A percentile compares a stretch with the other conserved stretches of the same genome.
Conservation (phyloP, 345 rosid genomes). For the Reutealis trisperma region DNA sequence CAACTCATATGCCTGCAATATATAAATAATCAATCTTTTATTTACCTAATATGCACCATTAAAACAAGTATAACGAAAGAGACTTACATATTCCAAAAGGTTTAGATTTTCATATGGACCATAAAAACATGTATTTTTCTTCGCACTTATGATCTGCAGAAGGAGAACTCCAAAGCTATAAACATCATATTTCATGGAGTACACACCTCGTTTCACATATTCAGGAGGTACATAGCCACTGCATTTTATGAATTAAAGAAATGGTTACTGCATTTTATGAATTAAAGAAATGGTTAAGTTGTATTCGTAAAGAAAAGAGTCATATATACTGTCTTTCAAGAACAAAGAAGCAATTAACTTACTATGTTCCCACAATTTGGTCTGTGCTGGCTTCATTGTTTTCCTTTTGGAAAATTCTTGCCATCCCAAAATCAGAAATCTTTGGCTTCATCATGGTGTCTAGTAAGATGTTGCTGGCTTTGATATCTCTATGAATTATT, state of each 20-base stretch:
- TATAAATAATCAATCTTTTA: no score
- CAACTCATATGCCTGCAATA: slow-evolving; percentile 30
- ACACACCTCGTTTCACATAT: slow-evolving; percentile 43
- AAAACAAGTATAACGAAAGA: neutral
- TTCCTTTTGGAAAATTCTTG: slow-evolving; percentile 41
- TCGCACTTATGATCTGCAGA: slow-evolving; percentile 49
- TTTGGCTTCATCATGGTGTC: slow-evolving; percentile 41
- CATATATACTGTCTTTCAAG: neutral
- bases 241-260: neutral
- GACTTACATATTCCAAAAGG: slow-evolving; percentile 43
- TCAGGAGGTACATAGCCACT: slow-evolving; percentile 58
- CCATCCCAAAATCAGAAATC: slow-evolving; percentile 53
- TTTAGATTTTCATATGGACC: slow-evolving; percentile 35
- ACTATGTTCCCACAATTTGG: slow-evolving; percentile 47
- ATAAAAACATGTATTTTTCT: slow-evolving; percentile 31
- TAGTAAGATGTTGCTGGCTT: slow-evolving; percentile 45
- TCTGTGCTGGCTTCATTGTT: slow-evolving; percentile 40
- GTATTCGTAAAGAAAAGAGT: no score
- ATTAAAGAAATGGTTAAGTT: neutral
- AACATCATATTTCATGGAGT: slow-evolving; percentile 51
- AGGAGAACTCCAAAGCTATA: slow-evolving; percentile 58
- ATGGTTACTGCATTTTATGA: slow-evolving; percentile 21
- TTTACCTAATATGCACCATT: no score
- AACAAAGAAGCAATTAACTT: slow-evolving; percentile 9
- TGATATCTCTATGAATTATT: slow-evolving; percentile 46